Percentiles rank a stretch among this genome's conserved stretches.
These are phyloP conservation scores for Ilex asprella DNA, from an alignment of 257 asterid genomes.

Conservation along the genomic window DNA sequence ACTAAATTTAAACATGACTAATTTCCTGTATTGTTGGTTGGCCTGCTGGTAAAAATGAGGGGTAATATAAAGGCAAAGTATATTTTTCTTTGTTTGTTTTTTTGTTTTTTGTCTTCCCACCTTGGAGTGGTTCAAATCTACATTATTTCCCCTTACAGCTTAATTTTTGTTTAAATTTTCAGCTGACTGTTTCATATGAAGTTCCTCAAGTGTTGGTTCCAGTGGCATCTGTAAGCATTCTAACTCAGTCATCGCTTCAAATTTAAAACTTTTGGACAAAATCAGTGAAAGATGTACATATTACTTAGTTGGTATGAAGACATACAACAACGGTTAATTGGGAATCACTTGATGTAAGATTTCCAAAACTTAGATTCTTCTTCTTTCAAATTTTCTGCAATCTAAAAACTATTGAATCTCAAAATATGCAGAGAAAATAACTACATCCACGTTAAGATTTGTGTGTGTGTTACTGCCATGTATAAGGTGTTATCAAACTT, in stretches of 20 bases:
- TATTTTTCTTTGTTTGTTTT: too few relatives aligned
- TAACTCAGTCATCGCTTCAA: neutral
- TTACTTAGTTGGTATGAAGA: neutral
- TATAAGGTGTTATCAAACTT: too few relatives aligned
- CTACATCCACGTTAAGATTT: too few relatives aligned
- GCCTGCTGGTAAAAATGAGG: neutral
- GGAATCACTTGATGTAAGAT: neutral
- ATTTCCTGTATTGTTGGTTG: neutral
- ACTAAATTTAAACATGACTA: too few relatives aligned
- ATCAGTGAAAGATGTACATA: neutral
- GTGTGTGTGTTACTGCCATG: too few relatives aligned
- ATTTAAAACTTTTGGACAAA: neutral
- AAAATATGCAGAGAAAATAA: too few relatives aligned
- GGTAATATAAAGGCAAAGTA: too few relatives aligned
- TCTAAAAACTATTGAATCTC: too few relatives aligned
- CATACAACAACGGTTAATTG: neutral
- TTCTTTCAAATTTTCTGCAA: too few relatives aligned
- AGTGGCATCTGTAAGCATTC: constrained; percentile 77
- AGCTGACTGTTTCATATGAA: constrained; percentile 95
- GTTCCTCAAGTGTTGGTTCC: constrained; percentile 81
- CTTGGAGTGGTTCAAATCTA: too few relatives aligned
- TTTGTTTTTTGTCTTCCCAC: neutral
- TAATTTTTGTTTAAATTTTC: constrained; percentile 24
- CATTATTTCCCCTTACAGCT: neutral
- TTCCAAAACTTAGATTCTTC: neutral